A percentile compares a stretch with the other conserved stretches of the same genome.
phyloP scores from a whole-genome alignment of 108 stramenopile genomes.

The Stephanodiscus triporus region DNA sequence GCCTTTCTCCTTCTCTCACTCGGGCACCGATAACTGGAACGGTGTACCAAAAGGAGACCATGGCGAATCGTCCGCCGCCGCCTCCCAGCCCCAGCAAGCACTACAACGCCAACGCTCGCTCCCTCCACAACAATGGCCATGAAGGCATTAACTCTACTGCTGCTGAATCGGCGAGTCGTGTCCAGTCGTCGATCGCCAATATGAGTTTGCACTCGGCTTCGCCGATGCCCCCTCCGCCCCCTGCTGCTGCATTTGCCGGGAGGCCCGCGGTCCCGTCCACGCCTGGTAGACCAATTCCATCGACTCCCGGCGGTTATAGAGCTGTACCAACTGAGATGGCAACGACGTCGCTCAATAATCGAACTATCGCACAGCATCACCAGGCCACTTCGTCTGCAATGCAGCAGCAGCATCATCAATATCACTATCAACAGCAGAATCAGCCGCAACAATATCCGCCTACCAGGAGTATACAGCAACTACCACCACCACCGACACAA shows the following conservation, averaged over 20 bases:
- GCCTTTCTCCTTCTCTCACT: no score
- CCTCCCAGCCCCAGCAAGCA: background rate
- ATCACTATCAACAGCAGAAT: slow-evolving; percentile 1
- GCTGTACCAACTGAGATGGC: background rate
- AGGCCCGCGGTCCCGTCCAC: background rate
- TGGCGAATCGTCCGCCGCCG: background rate
- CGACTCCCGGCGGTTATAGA: background rate
- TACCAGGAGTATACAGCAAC: background rate
- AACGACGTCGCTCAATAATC: background rate
- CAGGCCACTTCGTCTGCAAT: background rate
- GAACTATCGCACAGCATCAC: background rate
- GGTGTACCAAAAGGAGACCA: no score
- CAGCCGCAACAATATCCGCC: background rate
- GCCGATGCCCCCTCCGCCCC: background rate
- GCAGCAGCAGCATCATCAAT: slow-evolving; percentile 2
- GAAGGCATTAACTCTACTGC: background rate
- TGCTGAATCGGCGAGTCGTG: background rate
- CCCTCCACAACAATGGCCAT: background rate
- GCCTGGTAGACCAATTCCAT: background rate
- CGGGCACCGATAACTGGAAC: no score
- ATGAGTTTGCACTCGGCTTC: background rate
- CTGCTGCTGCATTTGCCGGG: background rate
- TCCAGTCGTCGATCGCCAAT: background rate
- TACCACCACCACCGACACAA: background rate
- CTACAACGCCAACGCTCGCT: background rate